Conservation (phyloP, 805 yeast species). For the Zygosaccharomyces lentus region DNA sequence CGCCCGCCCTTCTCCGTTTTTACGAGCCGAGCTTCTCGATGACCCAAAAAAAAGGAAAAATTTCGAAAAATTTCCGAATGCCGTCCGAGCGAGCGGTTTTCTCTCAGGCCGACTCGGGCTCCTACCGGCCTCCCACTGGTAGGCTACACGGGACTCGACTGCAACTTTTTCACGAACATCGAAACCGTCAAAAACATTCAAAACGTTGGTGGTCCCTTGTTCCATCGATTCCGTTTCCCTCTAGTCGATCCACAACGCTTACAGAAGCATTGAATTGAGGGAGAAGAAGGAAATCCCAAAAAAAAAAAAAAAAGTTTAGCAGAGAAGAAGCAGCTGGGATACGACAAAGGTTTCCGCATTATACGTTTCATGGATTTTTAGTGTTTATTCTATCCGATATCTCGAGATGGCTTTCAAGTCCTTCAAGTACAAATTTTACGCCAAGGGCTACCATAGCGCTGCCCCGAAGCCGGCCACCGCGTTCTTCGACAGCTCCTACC, state of each 20-base stretch:
- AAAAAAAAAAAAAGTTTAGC: no score
- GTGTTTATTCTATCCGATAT: not conserved
- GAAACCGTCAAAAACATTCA: not conserved
- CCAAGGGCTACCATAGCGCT: slow-evolving; percentile 38
- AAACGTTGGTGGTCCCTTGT: not conserved
- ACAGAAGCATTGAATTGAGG: not conserved
- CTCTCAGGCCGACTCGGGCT: not conserved
- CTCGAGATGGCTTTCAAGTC: slow-evolving; percentile 39
- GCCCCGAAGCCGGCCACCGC: slow-evolving; percentile 33
- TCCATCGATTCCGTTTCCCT: not conserved
- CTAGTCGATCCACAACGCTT: not conserved
- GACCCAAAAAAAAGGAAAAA: not conserved
- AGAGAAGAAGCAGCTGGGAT: no score
- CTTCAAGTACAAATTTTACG: slow-evolving; percentile 37
- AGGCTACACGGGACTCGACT: not conserved
- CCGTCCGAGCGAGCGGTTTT: not conserved
- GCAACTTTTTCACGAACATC: not conserved
- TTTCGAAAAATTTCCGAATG: not conserved
- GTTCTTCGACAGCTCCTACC: slow-evolving; percentile 41
- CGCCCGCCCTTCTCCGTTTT: not conserved
- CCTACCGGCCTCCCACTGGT: not conserved
- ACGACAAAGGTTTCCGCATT: not conserved
- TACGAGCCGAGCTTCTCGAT: not conserved
- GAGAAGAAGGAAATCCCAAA: not conserved
- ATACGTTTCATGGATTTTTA: not conserved